Percentiles rank a stretch among this genome's conserved stretches.
These are phyloP conservation scores for Annona squamosa DNA, from an alignment of 164 flowering plant genomes.

Conservation along the genomic window DNA sequence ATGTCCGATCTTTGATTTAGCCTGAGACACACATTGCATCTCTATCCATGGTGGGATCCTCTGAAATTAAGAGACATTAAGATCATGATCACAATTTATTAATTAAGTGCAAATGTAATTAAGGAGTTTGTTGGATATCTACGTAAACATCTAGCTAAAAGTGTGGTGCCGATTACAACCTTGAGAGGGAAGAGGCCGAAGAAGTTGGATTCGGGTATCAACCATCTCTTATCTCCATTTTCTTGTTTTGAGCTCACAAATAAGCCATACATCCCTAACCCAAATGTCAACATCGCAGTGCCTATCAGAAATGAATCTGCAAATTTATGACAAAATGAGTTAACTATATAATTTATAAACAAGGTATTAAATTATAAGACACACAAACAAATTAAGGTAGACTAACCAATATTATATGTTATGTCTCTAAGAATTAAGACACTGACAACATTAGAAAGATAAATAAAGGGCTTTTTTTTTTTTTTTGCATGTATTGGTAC, in stretches of 20 bases:
- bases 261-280: conserved; percentile 49
- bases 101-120: background rate
- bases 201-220: conserved; percentile 39
- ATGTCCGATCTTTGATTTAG: conserved; percentile 68
- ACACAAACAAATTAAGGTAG: no score
- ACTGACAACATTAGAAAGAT: no score
- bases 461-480: no score
- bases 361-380: background rate
- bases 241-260: conserved; percentile 44
- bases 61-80: conserved; percentile 28
- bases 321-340: background rate
- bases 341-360: no score
- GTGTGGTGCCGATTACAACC: conserved; percentile 22
- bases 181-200: conserved; percentile 48
- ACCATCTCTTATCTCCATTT: conserved; percentile 17
- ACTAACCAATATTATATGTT: no score
- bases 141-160: background rate
- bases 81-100: background rate
- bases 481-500: no score
- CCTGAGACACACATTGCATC: conserved; percentile 46
- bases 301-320: conserved; percentile 85
- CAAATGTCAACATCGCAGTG: conserved; percentile 66
- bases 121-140: background rate
- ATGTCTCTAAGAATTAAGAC: no score
- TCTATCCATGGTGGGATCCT: conserved; percentile 48